Evolutionary conservation across 2,329 filamentous ascomycete species (phyloP).

Genomic region (Escovopsis sp.): DNA sequence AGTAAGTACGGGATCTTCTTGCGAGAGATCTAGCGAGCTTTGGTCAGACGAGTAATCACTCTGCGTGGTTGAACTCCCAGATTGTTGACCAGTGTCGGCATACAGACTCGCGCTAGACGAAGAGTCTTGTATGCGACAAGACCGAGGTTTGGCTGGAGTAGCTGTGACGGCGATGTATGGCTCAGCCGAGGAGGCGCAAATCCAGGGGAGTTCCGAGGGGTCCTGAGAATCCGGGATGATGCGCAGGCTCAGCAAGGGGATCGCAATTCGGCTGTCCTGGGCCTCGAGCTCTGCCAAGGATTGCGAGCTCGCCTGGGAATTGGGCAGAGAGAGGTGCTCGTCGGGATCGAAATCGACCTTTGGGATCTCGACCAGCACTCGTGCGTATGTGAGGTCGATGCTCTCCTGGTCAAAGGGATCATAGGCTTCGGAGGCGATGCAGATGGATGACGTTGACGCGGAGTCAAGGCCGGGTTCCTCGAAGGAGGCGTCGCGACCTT

Average conservation of each 20-base stretch:
- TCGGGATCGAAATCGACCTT: conserved; percentile 19
- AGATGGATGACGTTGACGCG: conserved; percentile 13
- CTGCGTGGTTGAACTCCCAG: too few relatives aligned
- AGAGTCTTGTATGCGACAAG: neutral
- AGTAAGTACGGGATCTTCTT: conserved; percentile 6
- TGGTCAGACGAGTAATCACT: neutral
- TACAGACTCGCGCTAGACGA: too few relatives aligned
- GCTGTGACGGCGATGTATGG: too few relatives aligned
- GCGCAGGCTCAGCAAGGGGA: conserved; percentile 19
- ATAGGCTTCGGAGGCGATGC: conserved; percentile 8
- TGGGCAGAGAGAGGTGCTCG: conserved; percentile 21
- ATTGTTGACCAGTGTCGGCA: too few relatives aligned
- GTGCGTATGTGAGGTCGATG: conserved; percentile 5
- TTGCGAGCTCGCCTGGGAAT: conserved; percentile 18
- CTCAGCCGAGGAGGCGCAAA: too few relatives aligned
- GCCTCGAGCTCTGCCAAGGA: conserved; percentile 22
- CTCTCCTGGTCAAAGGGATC: conserved; percentile 7
- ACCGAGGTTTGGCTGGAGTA: neutral
- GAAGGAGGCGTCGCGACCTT: conserved; percentile 12
- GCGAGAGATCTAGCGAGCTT: conserved; percentile 3
- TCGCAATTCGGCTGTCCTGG: conserved; percentile 16
- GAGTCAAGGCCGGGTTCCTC: conserved; percentile 18
- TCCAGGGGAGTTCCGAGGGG: conserved; percentile 12
- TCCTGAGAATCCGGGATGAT: conserved; percentile 33
- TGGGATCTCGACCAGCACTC: conserved; percentile 16